Evolutionary conservation across 805 yeast genomes (phyloP), one percentile per base, ranked within the genome.

Genomic region (Brettanomyces nanus): DNA sequence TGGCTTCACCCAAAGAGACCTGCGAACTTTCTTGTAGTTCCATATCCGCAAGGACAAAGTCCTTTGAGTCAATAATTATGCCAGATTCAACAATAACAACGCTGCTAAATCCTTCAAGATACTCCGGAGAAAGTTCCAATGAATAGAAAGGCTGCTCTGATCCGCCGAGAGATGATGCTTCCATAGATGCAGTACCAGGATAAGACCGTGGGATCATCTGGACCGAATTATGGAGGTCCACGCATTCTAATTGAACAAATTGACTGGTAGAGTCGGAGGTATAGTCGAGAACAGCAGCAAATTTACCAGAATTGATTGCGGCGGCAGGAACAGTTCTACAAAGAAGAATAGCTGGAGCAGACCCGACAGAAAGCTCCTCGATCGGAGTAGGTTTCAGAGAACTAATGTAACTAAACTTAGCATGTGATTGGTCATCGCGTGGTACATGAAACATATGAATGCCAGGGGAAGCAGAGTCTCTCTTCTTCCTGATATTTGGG

Each of bases 141-240:
- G 75, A 67, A 41, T 70, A 56, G 47, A 73, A 76, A 4, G 85
- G 80, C 2, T 45, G 26, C 3, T 52, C 39, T 0, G 61, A 62
- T 3, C 73, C 81, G n/a, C 73, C 80, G 30, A 60, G 46, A 0
- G 84, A 71, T 0, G 86, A 79, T 23, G 77, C 77, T 4, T 65
- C 59, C 1, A 74, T 49, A 11, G 61, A 57, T 1, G 44, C 41
- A 0, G 65, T 54, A 14, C 52, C 51, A 2, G 45, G 39, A 3
- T 60, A 48, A 1, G 89, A 74, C 25, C 71, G 59, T 3, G 90
- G 92, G 4, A 78, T 62, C 17, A 48, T 45, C 20, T 56, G 53
- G 3, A 63, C 51, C 43, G 63, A 68, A 4, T 51, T 42, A 5
- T 58, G 49, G 2, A 66, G 58, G 45, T 75, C 74, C 11, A 62